Evolutionary conservation across 192 early-diverging fungal species (phyloP), one percentile per base, ranked within the genome.

Genomic region (Phycomyces nitens): DNA sequence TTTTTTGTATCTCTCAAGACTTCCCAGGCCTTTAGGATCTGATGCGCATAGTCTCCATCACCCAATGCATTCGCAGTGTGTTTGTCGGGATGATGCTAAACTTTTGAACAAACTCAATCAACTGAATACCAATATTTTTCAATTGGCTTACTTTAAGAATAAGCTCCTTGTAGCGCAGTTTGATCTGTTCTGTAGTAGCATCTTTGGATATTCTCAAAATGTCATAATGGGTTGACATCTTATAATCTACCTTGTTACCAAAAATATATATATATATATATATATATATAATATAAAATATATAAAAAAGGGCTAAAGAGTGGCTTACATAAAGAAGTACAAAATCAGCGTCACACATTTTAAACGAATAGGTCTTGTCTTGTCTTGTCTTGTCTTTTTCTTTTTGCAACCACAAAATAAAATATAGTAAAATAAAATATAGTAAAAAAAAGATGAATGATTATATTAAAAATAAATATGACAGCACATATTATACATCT

Each of bases 11-110:
- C 55, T 43, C 72, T 67, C 50, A 87, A 69, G 22, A 73, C 65
- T 52, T 86, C 71, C 86, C 86, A 87, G 16, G 86, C 86, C 53
- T 80, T 63, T 38, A 75, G 58, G 50, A 84, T 76, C 34, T 74
- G 65, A 39, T 82, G 73, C 12, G 69, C 58, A 11, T 62, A 24
- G 11, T 64, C 53, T 0, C 66, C 68, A 39, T 61, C 53, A 53
- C 10, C 23, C 56, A 52, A 10, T 51, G 39, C 26, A 58, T 62
- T 20, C 57, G 71, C 53, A 34, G 44, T 23, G 0, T 73, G 70
- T 54, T 85, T 86, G 49, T 86, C 84, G 6, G 84, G 84, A 60
- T 86, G 84, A 58, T 80, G 71, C 82, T 84, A 60, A 7, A 20
- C 12, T 3, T 39, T 6, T 21, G 8, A 53, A 40, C 8, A 0